phyloP scores from a whole-genome alignment of 2,329 filamentous ascomycete genomes.

The Pseudogymnoascus sp. region DNA sequence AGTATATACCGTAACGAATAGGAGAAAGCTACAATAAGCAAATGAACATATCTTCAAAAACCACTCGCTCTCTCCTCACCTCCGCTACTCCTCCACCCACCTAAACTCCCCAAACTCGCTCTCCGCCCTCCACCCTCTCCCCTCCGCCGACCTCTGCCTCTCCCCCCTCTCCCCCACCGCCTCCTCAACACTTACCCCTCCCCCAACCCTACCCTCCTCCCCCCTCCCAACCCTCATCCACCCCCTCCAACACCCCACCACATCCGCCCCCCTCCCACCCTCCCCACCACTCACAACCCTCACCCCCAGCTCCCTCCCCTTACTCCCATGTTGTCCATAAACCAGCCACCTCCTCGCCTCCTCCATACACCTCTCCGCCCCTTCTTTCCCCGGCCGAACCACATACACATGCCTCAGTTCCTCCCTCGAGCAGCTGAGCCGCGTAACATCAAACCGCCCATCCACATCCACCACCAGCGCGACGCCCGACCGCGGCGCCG shows the following conservation, averaged over 20 bases:
- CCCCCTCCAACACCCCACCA: slow-evolving; percentile 23
- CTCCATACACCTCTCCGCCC: slow-evolving; percentile 18
- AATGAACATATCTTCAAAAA: neutral
- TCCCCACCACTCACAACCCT: slow-evolving; percentile 20
- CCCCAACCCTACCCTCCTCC: slow-evolving; percentile 17
- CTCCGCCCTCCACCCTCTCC: slow-evolving; percentile 13
- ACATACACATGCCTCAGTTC: slow-evolving; percentile 24
- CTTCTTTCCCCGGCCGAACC: slow-evolving; percentile 15
- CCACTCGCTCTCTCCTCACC: neutral
- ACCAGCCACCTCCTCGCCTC: slow-evolving; percentile 25
- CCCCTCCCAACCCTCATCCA: slow-evolving; percentile 24
- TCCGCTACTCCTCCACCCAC: slow-evolving; percentile 11
- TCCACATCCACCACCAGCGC: slow-evolving; percentile 49
- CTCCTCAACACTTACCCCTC: slow-evolving; percentile 24
- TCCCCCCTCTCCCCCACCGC: slow-evolving; percentile 19
- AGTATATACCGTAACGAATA: neutral
- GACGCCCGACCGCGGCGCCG: slow-evolving; percentile 32
- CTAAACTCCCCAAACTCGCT: slow-evolving; percentile 18
- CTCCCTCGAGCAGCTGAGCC: slow-evolving; percentile 17
- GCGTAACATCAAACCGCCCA: slow-evolving; percentile 43
- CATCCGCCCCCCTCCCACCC: slow-evolving; percentile 15
- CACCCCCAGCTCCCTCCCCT: slow-evolving; percentile 22
- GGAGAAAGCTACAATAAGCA: neutral
- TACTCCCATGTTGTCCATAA: slow-evolving; percentile 20
- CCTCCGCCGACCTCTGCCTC: slow-evolving; percentile 17